phyloP scores from a whole-genome alignment of 2,329 filamentous ascomycete genomes.

The Ceratocystis huliohia region DNA sequence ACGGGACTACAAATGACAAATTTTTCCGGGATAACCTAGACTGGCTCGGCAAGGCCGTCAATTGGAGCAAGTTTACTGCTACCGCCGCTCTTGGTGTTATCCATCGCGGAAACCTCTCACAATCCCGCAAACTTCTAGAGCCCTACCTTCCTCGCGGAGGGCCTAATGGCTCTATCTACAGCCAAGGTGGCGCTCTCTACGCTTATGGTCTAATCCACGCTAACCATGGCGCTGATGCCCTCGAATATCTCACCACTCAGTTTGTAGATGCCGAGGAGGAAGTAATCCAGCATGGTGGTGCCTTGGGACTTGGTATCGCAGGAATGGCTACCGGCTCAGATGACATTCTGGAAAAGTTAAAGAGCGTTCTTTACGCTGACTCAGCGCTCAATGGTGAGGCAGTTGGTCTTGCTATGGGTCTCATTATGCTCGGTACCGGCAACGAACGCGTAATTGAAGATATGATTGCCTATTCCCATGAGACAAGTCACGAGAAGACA shows the following conservation, averaged over 20 bases:
- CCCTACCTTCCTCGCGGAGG: slow-evolving; percentile 77
- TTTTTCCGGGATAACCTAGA: slow-evolving; percentile 98
- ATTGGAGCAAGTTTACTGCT: slow-evolving; percentile 98
- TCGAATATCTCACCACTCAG: slow-evolving; percentile 64
- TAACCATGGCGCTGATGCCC: slow-evolving; percentile 85
- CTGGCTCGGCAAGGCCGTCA: slow-evolving; percentile 95
- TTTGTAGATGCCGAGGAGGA: slow-evolving; percentile 71
- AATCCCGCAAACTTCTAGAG: slow-evolving; percentile 84
- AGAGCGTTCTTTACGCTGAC: slow-evolving; percentile 77
- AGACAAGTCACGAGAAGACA: slow-evolving; percentile 98
- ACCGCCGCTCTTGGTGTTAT: slow-evolving; percentile 94
- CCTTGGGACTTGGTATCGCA: slow-evolving; percentile 86
- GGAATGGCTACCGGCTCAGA: slow-evolving; percentile 93
- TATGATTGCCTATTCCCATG: slow-evolving; percentile 95
- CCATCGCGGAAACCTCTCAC: slow-evolving; percentile 84
- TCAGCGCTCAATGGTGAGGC: slow-evolving; percentile 95
- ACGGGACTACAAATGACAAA: slow-evolving; percentile 92
- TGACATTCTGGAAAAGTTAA: slow-evolving; percentile 82
- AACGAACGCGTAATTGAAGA: slow-evolving; percentile 86
- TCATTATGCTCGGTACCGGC: slow-evolving; percentile 97
- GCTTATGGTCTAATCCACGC: slow-evolving; percentile 93
- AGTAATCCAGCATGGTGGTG: slow-evolving; percentile 92
- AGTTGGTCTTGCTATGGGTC: slow-evolving; percentile 87
- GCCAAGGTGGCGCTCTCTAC: slow-evolving; percentile 89
- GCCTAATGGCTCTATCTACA: slow-evolving; percentile 79